Evolutionary conservation across 2,329 filamentous ascomycete species (phyloP), one percentile per base, ranked within the genome.

Genomic region (Lachnellula willkommii): DNA sequence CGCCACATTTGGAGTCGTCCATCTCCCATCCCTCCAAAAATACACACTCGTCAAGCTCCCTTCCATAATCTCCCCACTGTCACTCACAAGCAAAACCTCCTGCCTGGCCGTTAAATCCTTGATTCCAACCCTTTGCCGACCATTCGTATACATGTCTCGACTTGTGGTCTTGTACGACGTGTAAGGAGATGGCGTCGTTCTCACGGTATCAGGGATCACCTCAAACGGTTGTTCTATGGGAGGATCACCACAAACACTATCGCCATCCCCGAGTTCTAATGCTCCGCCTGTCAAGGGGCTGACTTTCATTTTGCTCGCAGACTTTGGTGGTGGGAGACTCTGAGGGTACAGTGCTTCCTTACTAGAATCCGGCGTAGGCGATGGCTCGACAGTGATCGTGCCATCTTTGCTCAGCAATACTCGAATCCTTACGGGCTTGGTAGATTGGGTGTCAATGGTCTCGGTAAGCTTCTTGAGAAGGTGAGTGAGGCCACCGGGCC

Each of bases 131-230:
- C 89, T 79, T 26, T 73, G 67, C 8, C 91, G 82, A 1, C 90
- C 89, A 2, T 74, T 74, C 47, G 88, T 82, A 70, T 97, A 97
- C 68, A 84, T 77, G 9, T 76, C 74, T 14, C 93, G 83, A 48
- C 79, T 75, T 0, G 89, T 94, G 0, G 93, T 97, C 72, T 99
- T 97, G 75, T 88, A 89, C 56, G 86, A 84, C 0, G 92, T 96
- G 67, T 87, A 88, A n/a, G 83, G 79, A 0, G 78, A 78, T 0
- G 78, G 75, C 0, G 69, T 65, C 0, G 79, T 87, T 3, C 74
- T 65, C 28, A 72, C 56, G 0, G 73, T 72, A 68, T 87, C 84
- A 12, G 86, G 65, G 14, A 74, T 70, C 15, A 86, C 64, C n/a
- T 61, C 66, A 77, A 79, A 84, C 4, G 59, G 42, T 2, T 64